Evolutionary conservation across 441 rosid species (phyloP).

Genomic region (Pelargonium citronellum): DNA sequence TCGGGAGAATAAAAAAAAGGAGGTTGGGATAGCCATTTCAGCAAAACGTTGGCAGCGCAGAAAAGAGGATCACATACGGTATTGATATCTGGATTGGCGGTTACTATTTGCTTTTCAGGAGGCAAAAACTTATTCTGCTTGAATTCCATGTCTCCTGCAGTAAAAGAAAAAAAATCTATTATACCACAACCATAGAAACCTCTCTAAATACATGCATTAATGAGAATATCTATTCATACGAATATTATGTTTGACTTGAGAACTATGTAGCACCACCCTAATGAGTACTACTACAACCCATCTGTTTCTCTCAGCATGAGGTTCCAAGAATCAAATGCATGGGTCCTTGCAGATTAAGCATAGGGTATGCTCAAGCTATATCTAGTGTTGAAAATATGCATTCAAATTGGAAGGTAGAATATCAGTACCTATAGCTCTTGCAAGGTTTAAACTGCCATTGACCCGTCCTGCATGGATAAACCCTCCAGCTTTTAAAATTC

Average conservation of each 20-base stretch:
- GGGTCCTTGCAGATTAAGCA: background rate
- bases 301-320: background rate
- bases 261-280: background rate
- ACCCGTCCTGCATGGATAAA: slow-evolving; percentile 93
- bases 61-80: slow-evolving; percentile 33
- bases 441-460: slow-evolving; percentile 89
- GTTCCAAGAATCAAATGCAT: background rate
- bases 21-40: background rate
- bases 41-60: background rate
- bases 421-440: slow-evolving; percentile 82
- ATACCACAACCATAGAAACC: background rate
- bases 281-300: background rate
- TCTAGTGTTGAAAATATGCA: background rate
- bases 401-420: background rate
- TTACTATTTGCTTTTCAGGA: slow-evolving; percentile 41
- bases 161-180: slow-evolving; percentile 12
- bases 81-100: slow-evolving; percentile 60
- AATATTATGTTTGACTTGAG: background rate
- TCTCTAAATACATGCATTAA: background rate
- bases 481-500: slow-evolving; percentile 94
- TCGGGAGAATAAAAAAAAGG: background rate
- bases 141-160: slow-evolving; percentile 87
- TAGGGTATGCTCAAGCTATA: background rate
- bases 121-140: slow-evolving; percentile 61
- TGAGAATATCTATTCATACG: background rate